Evolutionary conservation across 2,329 filamentous ascomycete species (phyloP).

Genomic region (Diaporthe velutina): DNA sequence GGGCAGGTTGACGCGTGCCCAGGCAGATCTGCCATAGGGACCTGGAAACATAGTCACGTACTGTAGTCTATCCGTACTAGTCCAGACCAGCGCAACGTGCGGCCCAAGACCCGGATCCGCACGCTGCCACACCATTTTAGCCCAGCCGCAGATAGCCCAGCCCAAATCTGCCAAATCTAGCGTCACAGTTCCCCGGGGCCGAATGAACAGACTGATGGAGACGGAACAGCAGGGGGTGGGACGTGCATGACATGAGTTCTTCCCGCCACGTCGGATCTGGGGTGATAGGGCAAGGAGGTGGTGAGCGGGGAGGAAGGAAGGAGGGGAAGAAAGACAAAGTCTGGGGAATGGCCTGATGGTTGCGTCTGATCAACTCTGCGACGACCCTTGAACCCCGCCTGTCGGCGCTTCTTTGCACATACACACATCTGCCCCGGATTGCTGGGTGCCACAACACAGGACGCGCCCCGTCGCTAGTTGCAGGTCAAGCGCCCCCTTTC

Average conservation of each 20-base stretch:
- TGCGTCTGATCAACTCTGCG: constrained; percentile 13
- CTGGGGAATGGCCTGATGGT: constrained; percentile 32
- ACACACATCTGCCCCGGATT: neutral
- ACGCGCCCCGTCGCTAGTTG: neutral
- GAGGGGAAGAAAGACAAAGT: constrained; percentile 14
- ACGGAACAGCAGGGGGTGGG: neutral
- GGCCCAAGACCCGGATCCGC: constrained; percentile 33
- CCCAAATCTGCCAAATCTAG: neutral
- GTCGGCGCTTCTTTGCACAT: neutral
- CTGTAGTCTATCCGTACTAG: neutral
- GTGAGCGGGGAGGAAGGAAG: neutral
- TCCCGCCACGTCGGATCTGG: constrained; percentile 26
- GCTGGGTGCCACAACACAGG: neutral
- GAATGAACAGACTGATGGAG: neutral
- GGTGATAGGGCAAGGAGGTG: neutral
- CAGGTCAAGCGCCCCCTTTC: constrained; percentile 10
- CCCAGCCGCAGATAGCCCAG: constrained; percentile 10
- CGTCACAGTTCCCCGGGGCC: neutral
- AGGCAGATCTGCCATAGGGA: neutral
- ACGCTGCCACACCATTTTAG: constrained; percentile 28
- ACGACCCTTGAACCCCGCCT: constrained; percentile 13
- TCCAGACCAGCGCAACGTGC: neutral
- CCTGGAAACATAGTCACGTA: neutral
- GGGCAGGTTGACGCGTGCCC: constrained; percentile 2
- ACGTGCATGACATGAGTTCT: constrained; percentile 12